Evolutionary conservation across 176 grass and related monocot species (phyloP), one percentile per base, ranked within the genome.

Genomic region (maize (Zea mays)): DNA sequence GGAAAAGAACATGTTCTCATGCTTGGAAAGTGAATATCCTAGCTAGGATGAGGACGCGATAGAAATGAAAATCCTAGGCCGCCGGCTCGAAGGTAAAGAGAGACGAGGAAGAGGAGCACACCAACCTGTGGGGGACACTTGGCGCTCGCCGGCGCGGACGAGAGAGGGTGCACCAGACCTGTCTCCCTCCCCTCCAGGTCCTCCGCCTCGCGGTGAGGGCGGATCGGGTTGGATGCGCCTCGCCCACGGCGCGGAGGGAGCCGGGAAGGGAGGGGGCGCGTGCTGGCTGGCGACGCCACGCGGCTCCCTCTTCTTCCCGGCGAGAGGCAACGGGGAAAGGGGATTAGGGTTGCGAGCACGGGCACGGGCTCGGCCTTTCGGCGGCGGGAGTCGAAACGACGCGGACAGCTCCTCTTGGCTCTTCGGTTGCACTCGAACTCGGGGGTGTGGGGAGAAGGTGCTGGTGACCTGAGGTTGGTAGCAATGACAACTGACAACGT

Each of bases 281-380:
- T 2, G 74, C 59, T 5, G 14, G 59, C 44, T 16, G 33, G 8
- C 20, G 7, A 42, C 19, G 20, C 44, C 5, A 4, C 2, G 60
- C 45, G 21, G 59, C 36, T 35, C 47, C 7, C 50, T 49, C 74
- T 42, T 65, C 27, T 65, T 50, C 75, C 6, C 75, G 75, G 46
- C 61, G 75, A 20, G 43, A 6, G 42, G 38, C 9, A 15, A 15
- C 15, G 56, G 19, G 6, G 4, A 27, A 4, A 17, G 21, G 41
- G 7, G 42, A 46, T n/a, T 77, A 77, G 74, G 74, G 60, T 77
- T 77, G 46, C 68, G 12, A 45, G 41, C 5, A 14, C 67, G 20
- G 61, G 58, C 58, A 4, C 15, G 33, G 57, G 59, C 58, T 3
- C 21, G 42, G 71, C 15, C 49, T 67, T 42, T 49, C 48, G 50